These are phyloP conservation scores for Mercurialis annua DNA, from an alignment of 345 rosid species.

Conservation along the genomic window DNA sequence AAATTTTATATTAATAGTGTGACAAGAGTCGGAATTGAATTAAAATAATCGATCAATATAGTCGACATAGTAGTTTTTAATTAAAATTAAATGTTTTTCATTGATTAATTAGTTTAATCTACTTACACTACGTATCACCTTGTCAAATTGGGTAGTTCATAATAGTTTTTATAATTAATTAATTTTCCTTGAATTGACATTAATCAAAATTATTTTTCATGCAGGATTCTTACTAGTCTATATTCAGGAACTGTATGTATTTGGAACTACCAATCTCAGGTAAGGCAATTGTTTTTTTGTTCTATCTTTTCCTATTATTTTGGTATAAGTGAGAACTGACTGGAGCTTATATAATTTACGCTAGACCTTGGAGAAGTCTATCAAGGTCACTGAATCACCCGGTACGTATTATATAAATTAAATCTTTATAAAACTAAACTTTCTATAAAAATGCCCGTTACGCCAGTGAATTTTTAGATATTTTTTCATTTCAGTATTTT, in stretches of 20 bases:
- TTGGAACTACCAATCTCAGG: constrained; percentile 41
- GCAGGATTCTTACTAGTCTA: constrained; percentile 34
- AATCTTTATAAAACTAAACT: neutral
- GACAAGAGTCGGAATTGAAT: too few species aligned
- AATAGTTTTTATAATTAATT: too few species aligned
- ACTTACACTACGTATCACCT: too few species aligned
- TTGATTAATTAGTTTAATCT: too few species aligned
- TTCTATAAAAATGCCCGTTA: too few species aligned
- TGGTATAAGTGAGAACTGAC: neutral
- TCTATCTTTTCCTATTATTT: neutral
- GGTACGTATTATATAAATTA: constrained; percentile 4
- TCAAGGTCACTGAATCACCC: constrained; percentile 27
- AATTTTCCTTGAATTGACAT: neutral
- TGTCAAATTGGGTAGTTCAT: too few species aligned
- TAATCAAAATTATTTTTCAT: neutral
- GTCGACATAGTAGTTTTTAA: too few species aligned
- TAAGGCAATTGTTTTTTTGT: constrained; percentile 2
- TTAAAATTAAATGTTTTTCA: too few species aligned
- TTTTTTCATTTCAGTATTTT: neutral
- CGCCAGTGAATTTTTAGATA: neutral
- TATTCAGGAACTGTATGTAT: constrained; percentile 36
- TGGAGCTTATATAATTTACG: neutral
- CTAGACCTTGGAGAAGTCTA: constrained; percentile 24
- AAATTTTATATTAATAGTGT: too few species aligned
- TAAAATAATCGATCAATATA: too few species aligned